phyloP scores from a whole-genome alignment of 345 rosid genomes.

The Populus davidiana region DNA sequence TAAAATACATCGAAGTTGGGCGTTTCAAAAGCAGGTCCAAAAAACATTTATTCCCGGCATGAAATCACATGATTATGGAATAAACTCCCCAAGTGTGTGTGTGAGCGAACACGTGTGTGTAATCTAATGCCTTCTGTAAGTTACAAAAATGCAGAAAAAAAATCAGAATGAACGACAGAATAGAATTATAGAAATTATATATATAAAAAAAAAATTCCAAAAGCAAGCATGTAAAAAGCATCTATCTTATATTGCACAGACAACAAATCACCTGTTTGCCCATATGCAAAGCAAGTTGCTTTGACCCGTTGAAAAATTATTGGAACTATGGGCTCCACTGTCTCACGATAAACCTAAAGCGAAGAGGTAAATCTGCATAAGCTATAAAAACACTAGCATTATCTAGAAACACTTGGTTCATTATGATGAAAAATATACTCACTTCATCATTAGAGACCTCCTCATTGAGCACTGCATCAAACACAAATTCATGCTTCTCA shows the following conservation, averaged over 20 bases:
- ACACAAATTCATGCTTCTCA: conserved; percentile 93
- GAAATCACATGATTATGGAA: neutral
- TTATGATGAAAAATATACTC: conserved; percentile 21
- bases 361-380: conserved; percentile 9
- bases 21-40: neutral
- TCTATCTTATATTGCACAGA: neutral
- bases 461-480: conserved; percentile 91
- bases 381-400: conserved; percentile 7
- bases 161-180: neutral
- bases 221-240: neutral
- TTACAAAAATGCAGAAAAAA: neutral
- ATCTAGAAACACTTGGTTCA: neutral
- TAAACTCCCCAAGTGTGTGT: neutral
- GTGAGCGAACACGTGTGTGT: neutral
- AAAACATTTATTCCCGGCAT: neutral
- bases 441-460: conserved; percentile 99
- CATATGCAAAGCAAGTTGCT: conserved; percentile 99
- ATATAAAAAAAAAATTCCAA: neutral
- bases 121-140: neutral
- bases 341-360: conserved; percentile 77
- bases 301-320: conserved; percentile 86
- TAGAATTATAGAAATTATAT: neutral
- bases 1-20: neutral
- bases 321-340: conserved; percentile 96
- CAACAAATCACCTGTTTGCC: conserved; percentile 74